Conservation (phyloP, 1,284 basidiomycete genomes). For the Acaromyces ingoldii region DNA sequence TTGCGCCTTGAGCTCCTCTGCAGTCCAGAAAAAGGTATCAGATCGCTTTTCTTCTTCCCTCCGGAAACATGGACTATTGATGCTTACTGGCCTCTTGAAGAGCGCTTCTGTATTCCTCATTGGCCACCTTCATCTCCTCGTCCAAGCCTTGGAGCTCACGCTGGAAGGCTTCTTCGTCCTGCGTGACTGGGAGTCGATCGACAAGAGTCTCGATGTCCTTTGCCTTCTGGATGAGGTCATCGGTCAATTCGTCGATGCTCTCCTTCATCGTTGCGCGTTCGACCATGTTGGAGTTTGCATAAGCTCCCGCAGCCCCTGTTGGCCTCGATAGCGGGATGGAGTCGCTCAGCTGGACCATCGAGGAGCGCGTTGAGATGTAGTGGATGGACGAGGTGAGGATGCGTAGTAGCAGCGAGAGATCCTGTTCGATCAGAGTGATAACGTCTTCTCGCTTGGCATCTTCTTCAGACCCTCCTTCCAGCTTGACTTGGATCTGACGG, state of each 20-base stretch:
- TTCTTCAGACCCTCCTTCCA: no score
- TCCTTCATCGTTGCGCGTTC: constrained; percentile 7
- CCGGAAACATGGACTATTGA: background rate
- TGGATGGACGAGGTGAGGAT: constrained; percentile 2
- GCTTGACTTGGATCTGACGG: no score
- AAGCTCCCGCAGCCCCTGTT: background rate
- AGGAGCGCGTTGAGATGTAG: background rate
- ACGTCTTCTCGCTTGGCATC: no score
- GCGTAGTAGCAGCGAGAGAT: constrained; percentile 1
- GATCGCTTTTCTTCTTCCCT: background rate
- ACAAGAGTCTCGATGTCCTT: constrained; percentile 10
- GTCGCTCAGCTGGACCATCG: background rate
- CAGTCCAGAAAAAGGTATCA: background rate
- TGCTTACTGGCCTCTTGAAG: constrained; percentile 1
- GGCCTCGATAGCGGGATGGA: background rate
- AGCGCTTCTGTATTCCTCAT: constrained; percentile 3
- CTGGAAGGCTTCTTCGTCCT: background rate
- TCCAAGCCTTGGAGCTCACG: background rate
- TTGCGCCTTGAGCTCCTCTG: background rate
- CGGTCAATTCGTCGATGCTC: constrained; percentile 13
- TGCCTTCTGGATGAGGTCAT: constrained; percentile 9
- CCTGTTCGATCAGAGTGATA: background rate
- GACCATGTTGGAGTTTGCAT: background rate
- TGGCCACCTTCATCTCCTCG: background rate
- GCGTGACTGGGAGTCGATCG: constrained; percentile 1